Evolutionary conservation across 768 basidiomycete species (phyloP).

Genomic region (Rhizopogon sp.): DNA sequence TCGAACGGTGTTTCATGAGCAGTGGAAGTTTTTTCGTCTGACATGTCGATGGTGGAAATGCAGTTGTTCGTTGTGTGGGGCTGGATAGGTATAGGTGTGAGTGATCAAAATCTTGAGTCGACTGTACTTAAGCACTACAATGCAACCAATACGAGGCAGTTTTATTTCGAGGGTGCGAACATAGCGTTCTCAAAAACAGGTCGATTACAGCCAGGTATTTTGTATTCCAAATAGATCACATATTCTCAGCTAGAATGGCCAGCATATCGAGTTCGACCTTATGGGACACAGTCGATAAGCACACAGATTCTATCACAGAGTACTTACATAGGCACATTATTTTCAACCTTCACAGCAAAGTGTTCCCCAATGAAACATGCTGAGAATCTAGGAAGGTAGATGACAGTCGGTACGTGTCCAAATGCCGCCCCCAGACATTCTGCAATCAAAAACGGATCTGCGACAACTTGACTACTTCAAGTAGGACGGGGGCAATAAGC

Average conservation of each 20-base stretch:
- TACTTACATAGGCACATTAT: slow-evolving; percentile 7
- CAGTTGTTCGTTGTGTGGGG: neutral
- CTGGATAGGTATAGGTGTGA: neutral
- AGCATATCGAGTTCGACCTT: slow-evolving; percentile 28
- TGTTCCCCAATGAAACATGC: slow-evolving; percentile 27
- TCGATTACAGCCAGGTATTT: neutral
- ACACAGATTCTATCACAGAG: neutral
- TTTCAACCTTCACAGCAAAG: slow-evolving; percentile 25
- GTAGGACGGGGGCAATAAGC: too few species aligned
- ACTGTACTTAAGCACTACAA: neutral
- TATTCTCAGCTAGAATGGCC: slow-evolving; percentile 12
- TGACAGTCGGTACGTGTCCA: slow-evolving; percentile 18
- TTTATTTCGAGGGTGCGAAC: neutral
- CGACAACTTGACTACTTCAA: slow-evolving; percentile 7
- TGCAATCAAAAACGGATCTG: slow-evolving; percentile 24
- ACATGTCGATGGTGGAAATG: neutral
- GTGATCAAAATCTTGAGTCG: too few species aligned
- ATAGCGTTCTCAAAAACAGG: neutral
- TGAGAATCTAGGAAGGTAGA: slow-evolving; percentile 26
- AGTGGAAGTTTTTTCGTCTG: neutral
- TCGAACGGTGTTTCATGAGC: too few species aligned
- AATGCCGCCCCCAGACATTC: slow-evolving; percentile 25
- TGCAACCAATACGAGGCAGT: neutral
- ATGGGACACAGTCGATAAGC: slow-evolving; percentile 2
- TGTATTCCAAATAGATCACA: neutral